phyloP scores from a whole-genome alignment of 2,329 filamentous ascomycete genomes.

The Diaporthe sp. region DNA sequence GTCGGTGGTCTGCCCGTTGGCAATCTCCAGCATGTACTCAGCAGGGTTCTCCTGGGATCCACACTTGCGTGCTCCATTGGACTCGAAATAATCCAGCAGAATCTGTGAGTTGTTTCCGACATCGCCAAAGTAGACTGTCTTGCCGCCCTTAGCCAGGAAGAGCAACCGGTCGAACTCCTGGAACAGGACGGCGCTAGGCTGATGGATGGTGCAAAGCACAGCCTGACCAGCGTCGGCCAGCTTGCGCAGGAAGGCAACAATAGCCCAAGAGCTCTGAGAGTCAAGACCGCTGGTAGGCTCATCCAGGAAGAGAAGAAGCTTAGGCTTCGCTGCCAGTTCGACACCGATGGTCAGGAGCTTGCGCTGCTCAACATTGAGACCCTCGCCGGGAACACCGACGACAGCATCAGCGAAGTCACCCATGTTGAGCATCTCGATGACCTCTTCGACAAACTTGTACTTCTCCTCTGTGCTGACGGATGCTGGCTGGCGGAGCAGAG shows the following conservation, averaged over 20 bases:
- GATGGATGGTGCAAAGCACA: constrained; percentile 69
- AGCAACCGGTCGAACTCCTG: constrained; percentile 72
- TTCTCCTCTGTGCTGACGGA: constrained; percentile 69
- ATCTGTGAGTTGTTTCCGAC: constrained; percentile 72
- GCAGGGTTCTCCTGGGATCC: constrained; percentile 77
- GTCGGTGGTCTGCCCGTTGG: constrained; percentile 61
- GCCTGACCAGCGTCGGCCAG: constrained; percentile 69
- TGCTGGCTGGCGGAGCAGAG: constrained; percentile 70
- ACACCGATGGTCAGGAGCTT: constrained; percentile 75
- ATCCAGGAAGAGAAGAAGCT: constrained; percentile 73
- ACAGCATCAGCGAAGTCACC: constrained; percentile 76
- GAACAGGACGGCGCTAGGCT: constrained; percentile 68
- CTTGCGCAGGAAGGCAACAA: constrained; percentile 73
- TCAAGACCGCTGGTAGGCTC: constrained; percentile 75
- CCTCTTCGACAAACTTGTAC: constrained; percentile 72
- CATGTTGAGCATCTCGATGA: constrained; percentile 78
- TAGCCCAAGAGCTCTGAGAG: constrained; percentile 74
- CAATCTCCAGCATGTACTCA: constrained; percentile 78
- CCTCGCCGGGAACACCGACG: constrained; percentile 73
- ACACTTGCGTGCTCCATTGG: constrained; percentile 73
- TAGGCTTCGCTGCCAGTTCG: constrained; percentile 69
- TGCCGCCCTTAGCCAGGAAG: constrained; percentile 75
- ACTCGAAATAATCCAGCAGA: constrained; percentile 74
- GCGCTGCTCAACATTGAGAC: constrained; percentile 73
- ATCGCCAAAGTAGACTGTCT: constrained; percentile 78